Conservation (phyloP, 257 asterid species). For the Nicotiana benthamiana region DNA sequence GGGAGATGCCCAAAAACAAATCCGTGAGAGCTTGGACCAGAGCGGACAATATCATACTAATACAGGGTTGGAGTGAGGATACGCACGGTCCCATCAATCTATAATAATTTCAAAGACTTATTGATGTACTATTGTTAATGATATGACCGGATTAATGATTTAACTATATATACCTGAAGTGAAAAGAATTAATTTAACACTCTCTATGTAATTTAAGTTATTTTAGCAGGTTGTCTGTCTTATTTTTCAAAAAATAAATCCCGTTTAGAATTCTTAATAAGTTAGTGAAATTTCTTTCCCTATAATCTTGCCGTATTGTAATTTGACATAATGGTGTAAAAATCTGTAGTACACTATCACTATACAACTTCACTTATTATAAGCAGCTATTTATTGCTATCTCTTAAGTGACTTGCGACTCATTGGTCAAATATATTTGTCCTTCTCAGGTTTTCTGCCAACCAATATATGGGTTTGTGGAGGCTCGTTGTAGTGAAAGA, state of each 20-base stretch:
- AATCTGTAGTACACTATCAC: not conserved
- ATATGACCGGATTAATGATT: too few relatives aligned
- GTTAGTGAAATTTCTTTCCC: too few relatives aligned
- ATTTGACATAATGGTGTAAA: not conserved
- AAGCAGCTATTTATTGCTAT: not conserved
- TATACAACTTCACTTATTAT: not conserved
- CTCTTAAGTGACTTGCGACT: not conserved
- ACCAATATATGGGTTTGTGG: slow-evolving; percentile 27
- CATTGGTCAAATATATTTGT: not conserved
- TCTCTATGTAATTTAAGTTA: not conserved
- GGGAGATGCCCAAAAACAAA: too few relatives aligned
- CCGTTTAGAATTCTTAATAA: not conserved
- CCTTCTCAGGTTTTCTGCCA: slow-evolving; percentile 21
- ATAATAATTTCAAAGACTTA: not conserved
- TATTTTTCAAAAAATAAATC: not conserved
- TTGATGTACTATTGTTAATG: not conserved
- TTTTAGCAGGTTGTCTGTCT: not conserved
- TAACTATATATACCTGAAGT: not conserved
- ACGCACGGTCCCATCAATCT: too few relatives aligned
- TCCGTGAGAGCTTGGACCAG: too few relatives aligned
- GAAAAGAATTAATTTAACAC: not conserved
- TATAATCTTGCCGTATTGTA: not conserved
- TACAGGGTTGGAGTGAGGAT: too few relatives aligned
- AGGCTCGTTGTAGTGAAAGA: not conserved
- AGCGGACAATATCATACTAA: too few relatives aligned